phyloP scores from a whole-genome alignment of 1,284 basidiomycete genomes.

The Puccinia brachypodii region DNA sequence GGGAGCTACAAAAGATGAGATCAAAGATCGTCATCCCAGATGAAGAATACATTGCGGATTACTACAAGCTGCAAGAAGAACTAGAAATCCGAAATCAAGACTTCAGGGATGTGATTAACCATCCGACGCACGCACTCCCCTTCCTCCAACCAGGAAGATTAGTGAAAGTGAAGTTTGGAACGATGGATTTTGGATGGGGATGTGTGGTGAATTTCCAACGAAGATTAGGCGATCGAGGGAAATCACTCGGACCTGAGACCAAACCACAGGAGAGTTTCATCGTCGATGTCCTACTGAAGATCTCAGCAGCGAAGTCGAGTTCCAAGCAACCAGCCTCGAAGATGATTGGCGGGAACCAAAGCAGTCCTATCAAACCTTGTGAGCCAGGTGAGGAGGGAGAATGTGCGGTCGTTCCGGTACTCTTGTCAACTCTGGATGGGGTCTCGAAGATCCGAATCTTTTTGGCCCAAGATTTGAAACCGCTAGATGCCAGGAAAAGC shows the following conservation, averaged over 20 bases:
- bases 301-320: constrained; percentile 62
- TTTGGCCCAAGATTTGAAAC: constrained; percentile 84
- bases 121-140: constrained; percentile 87
- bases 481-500: constrained; percentile 72
- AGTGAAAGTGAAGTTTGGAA: constrained; percentile 80
- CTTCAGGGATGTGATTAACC: constrained; percentile 86
- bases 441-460: constrained; percentile 84
- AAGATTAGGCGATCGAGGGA: constrained; percentile 60
- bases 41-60: constrained; percentile 80
- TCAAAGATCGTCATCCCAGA: constrained; percentile 73
- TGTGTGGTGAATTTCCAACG: constrained; percentile 90
- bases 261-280: constrained; percentile 88
- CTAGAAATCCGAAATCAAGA: constrained; percentile 79
- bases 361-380: constrained; percentile 70
- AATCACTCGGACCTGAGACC: constrained; percentile 63
- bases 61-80: constrained; percentile 87
- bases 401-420: constrained; percentile 82
- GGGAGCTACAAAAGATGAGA: constrained; percentile 69
- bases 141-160: constrained; percentile 91
- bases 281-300: constrained; percentile 86
- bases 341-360: constrained; percentile 61
- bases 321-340: constrained; percentile 7
- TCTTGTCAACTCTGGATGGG: constrained; percentile 80
- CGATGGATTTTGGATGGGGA: constrained; percentile 94
- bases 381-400: constrained; percentile 69